Base-by-base conservation (phyloP, 148 eudicot genomes). In the Camellia lanceoleosa region DNA sequence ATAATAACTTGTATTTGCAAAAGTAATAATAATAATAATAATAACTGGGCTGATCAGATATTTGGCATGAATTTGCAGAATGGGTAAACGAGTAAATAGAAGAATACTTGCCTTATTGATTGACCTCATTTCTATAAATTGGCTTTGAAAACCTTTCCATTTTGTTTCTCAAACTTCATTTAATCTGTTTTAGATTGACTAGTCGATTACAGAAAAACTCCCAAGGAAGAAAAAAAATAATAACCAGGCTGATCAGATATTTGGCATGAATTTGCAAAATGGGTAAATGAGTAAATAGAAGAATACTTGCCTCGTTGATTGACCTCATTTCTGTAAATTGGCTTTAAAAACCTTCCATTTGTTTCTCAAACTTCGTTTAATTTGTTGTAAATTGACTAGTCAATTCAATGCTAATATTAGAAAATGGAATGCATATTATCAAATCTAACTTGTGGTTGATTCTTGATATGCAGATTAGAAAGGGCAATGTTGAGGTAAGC, bases 401-500 rank as follows among this genome's bases (percentile, higher is more conserved):
- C 73, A 55, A 64, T 52, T 18, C 9, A 14, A 74, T 52, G 4
- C 14, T 74, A 73, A 59, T 56, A 19, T n/a, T 10, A 14, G 5
- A 58, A 30, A 30, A 23, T 16, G 68, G 18, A 52, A 9, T 8
- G 23, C 38, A 30, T 30, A 30, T 30, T 30, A 1, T 30, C 38
- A 30, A 30, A 71, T 63, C 51, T 76, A 74, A 85, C 79, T 58
- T 70, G 56, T 55, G 30, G n/a, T 71, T 62, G 9, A 7, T 77
- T 80, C 41, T 83, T 78, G 15, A 76, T 77, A 49, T 88, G 84
- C 91, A 91, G 91, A 82, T 87, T 19, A 88, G 84, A 83, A 88
- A 90, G 85, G 92, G 94, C 64, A 72, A 89, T 74, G 89, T 87
- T 68, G 85, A 91, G 91, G 94, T 91, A 76, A 83, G 55, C 52